Percentiles rank a stretch among this genome's conserved stretches.
Evolutionary conservation across 2,329 filamentous ascomycete genomes (phyloP).

Genomic region (Penicillium freii): DNA sequence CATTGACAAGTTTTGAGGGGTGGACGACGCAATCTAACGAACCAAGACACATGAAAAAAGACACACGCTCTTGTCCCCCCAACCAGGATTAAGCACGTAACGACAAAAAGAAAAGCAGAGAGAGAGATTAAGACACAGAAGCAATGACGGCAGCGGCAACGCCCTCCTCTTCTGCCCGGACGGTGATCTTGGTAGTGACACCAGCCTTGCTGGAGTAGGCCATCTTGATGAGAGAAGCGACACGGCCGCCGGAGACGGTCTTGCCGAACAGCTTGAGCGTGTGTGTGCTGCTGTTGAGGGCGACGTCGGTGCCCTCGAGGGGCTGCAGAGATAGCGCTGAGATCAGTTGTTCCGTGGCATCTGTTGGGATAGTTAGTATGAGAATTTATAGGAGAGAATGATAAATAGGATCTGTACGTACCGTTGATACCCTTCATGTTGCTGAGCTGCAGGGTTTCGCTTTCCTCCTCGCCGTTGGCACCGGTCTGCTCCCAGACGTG

Average conservation of each 20-base stretch:
- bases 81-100: constrained; percentile 18
- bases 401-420: constrained; percentile 50
- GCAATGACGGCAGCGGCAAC: constrained; percentile 81
- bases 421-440: constrained; percentile 89
- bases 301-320: constrained; percentile 89
- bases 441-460: constrained; percentile 84
- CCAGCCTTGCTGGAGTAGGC: constrained; percentile 89
- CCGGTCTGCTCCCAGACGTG: constrained; percentile 94
- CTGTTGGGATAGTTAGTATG: constrained; percentile 46
- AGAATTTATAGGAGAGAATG: constrained; percentile 25
- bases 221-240: constrained; percentile 86
- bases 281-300: constrained; percentile 83
- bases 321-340: constrained; percentile 87
- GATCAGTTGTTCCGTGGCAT: constrained; percentile 87
- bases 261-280: constrained; percentile 95
- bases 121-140: constrained; percentile 67
- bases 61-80: constrained; percentile 14
- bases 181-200: constrained; percentile 92
- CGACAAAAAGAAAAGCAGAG: constrained; percentile 23
- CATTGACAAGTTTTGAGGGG: constrained; percentile 15
- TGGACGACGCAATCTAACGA: constrained; percentile 14
- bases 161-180: constrained; percentile 87
- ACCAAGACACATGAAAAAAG: constrained; percentile 13
- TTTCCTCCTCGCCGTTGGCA: constrained; percentile 81
- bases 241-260: constrained; percentile 84